Conservation (phyloP, 2,329 filamentous ascomycete genomes). For the Aspergillaceae sp. region DNA sequence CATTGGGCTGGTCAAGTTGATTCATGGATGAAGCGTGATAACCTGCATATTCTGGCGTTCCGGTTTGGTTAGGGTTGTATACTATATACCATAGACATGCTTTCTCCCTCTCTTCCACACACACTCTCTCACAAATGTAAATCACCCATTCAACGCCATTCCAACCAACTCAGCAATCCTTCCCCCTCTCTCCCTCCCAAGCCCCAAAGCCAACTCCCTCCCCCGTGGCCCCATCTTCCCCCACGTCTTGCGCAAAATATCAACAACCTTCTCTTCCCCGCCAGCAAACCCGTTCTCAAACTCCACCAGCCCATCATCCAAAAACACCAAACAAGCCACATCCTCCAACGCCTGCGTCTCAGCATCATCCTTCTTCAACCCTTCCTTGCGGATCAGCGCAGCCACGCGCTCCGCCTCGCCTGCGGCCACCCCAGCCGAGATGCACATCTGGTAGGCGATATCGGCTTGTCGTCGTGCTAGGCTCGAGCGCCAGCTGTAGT, state of each 20-base stretch:
- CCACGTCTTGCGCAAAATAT: constrained; percentile 66
- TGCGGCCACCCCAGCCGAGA: constrained; percentile 40
- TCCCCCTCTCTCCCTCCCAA: constrained; percentile 51
- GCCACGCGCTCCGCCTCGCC: constrained; percentile 56
- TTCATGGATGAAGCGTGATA: constrained; percentile 31
- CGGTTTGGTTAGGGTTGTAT: constrained; percentile 1
- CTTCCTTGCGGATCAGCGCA: constrained; percentile 70
- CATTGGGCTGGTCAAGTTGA: constrained; percentile 52
- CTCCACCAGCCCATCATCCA: constrained; percentile 76
- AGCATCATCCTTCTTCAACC: constrained; percentile 44
- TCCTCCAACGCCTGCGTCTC: constrained; percentile 69
- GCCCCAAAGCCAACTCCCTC: constrained; percentile 54
- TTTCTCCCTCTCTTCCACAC: background rate
- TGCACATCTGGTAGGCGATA: constrained; percentile 48
- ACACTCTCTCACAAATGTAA: background rate
- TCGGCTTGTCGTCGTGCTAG: constrained; percentile 64
- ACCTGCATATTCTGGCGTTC: background rate
- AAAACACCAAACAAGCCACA: constrained; percentile 76
- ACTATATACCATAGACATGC: constrained; percentile 1
- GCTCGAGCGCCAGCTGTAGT: constrained; percentile 69
- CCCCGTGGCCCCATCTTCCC: constrained; percentile 62
- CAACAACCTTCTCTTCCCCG: constrained; percentile 69
- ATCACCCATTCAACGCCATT: constrained; percentile 48
- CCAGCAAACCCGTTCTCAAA: constrained; percentile 57
- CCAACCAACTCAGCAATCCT: constrained; percentile 50